These are phyloP conservation scores for Podospora appendiculata DNA, from an alignment of 495 filamentous ascomycete genomes.

Conservation along the genomic window DNA sequence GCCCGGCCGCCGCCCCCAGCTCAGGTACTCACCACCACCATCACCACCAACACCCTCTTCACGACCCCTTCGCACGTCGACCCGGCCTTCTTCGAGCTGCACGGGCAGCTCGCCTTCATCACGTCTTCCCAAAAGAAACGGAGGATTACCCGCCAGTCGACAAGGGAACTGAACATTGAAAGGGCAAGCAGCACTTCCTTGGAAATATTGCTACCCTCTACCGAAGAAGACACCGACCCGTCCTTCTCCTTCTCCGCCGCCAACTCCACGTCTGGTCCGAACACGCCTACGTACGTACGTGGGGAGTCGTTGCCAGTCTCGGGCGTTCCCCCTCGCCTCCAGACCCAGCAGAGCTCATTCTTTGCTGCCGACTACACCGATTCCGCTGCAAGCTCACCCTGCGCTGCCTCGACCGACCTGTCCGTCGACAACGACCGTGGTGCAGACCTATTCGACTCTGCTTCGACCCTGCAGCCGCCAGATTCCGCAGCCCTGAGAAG, in stretches of 20 bases:
- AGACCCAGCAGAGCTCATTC: constrained; percentile 38
- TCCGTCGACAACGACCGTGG: constrained; percentile 56
- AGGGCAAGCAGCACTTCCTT: constrained; percentile 21
- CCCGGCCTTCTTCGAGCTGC: constrained; percentile 37
- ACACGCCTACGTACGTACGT: constrained; percentile 52
- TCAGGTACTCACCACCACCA: constrained; percentile 2
- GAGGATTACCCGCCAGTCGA: constrained; percentile 58
- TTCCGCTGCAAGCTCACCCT: constrained; percentile 58
- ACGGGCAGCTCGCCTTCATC: constrained; percentile 67
- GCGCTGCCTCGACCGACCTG: constrained; percentile 64
- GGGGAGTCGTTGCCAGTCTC: constrained; percentile 46
- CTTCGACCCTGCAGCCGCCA: constrained; percentile 13
- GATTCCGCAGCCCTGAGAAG: constrained; percentile 14
- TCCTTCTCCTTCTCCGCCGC: constrained; percentile 31
- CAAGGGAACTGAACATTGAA: constrained; percentile 24
- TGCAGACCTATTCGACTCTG: constrained; percentile 35
- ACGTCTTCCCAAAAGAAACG: constrained; percentile 91
- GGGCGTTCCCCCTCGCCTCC: constrained; percentile 40
- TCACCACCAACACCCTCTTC: not conserved
- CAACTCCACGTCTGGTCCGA: constrained; percentile 25
- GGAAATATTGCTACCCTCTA: constrained; percentile 42
- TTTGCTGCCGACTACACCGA: constrained; percentile 43
- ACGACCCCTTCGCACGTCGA: constrained; percentile 1
- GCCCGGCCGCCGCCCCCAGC: constrained; percentile 4
- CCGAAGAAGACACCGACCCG: constrained; percentile 34